Percentiles rank a stretch among this genome's conserved stretches.
phyloP scores from a whole-genome alignment of 305 asterid genomes.

The Solanum hybrid region DNA sequence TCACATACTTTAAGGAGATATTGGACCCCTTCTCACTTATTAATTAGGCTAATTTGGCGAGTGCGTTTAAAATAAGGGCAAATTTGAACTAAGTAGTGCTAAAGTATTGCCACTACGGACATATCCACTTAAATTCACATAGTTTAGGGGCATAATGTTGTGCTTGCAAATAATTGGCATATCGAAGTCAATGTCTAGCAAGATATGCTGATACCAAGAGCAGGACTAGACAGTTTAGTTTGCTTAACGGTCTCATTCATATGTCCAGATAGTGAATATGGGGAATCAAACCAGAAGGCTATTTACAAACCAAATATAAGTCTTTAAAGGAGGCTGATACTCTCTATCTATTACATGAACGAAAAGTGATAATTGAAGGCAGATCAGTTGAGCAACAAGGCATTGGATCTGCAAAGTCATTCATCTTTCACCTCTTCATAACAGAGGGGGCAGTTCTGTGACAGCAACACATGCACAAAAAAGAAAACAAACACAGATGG shows the following conservation, averaged over 20 bases:
- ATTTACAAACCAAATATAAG: neutral
- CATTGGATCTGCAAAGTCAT: conserved; percentile 17
- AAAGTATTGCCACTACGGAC: neutral
- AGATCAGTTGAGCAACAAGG: neutral
- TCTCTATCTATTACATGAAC: neutral
- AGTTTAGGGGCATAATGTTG: neutral
- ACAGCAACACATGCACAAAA: conserved; percentile 6
- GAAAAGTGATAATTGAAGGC: neutral
- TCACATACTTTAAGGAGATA: neutral
- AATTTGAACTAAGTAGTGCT: neutral
- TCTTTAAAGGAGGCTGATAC: neutral
- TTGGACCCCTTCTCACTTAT: neutral
- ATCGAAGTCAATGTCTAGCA: neutral
- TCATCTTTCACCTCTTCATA: conserved; percentile 65
- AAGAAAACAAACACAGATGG: neutral
- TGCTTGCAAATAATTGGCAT: neutral
- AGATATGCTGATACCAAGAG: neutral
- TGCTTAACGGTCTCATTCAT: neutral
- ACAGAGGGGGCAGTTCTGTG: conserved; percentile 80
- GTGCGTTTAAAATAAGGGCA: neutral
- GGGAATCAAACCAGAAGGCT: neutral
- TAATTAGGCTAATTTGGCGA: neutral
- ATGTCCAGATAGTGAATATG: neutral
- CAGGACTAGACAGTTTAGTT: neutral
- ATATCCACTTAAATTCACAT: neutral